Base-by-base conservation (phyloP, 805 yeast species). In the Groenewaldozyma tartarivorans region DNA sequence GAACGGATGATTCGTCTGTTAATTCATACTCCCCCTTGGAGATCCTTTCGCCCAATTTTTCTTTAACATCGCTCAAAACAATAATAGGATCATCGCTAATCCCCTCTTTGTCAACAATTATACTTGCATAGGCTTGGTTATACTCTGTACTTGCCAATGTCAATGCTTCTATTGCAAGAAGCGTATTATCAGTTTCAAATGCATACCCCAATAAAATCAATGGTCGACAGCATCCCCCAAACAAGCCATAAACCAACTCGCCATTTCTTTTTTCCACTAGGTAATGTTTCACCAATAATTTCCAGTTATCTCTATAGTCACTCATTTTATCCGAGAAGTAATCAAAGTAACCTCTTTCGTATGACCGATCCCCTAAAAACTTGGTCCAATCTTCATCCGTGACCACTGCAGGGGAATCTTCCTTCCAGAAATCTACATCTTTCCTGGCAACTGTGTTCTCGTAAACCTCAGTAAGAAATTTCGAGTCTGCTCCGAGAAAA, bases 391-490 rank as follows among this genome's bases (percentile, higher is more conserved):
- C 62, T 27, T 52, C 56, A 33, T 50, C 55, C 0, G 64, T 60
- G 18, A 64, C 62, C 27, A 59, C 69, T 11, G 52, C 50, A 0
- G 68, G 67, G 32, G 53, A 51, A 37, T 63, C 67, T 29, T 62
- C 66, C n/a, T 60, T 53, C 67, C 68, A 63, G 5, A 31, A 44
- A 7, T 41, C 52, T 6, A 44, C 29, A 22, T 26, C 41, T 24
- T 59, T 48, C 2, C 45, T 15, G 20, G 42, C 35, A 11, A 52
- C 49, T 6, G 41, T 43, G 18, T 44, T 41, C 38, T 63, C 67
- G 39, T 48, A 65, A 3, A 60, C 38, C 1, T 42, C 46, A 3
- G 50, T 43, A 29, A 65, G 46, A 19, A 54, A 54, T 11, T 45
- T 43, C 0, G 66, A 53, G 1, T 50, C 38, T 4, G 64, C 67